Conservation (phyloP, 176 grass and related monocot genomes). For the Pontederia crassipes region DNA sequence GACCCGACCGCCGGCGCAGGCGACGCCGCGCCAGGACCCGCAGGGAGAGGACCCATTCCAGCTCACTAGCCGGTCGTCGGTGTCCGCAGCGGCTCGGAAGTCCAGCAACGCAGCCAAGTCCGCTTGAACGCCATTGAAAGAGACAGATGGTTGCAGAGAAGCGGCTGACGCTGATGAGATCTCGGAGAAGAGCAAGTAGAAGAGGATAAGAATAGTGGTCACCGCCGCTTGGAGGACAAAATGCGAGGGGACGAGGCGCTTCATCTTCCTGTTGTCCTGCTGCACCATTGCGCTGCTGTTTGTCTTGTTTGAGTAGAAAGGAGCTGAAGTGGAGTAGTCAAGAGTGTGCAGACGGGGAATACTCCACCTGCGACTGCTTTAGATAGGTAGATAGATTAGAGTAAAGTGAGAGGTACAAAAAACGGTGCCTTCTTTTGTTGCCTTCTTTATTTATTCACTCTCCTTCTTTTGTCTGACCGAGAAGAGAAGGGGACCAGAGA, state of each 20-base stretch:
- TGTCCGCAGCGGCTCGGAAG: conserved; percentile 50
- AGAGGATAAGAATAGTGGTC: neutral
- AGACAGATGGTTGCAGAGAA: neutral
- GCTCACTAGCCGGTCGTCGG: conserved; percentile 23
- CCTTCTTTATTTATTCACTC: neutral
- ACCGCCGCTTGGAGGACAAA: neutral
- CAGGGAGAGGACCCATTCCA: conserved; percentile 67
- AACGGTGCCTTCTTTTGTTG: neutral
- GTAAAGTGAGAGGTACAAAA: neutral
- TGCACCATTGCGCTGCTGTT: no score
- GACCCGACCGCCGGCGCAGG: conserved; percentile 54
- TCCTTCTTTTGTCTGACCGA: neutral
- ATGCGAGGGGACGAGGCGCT: neutral
- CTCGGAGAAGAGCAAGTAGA: neutral
- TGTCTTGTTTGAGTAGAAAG: no score
- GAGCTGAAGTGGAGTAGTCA: neutral
- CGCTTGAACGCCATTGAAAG: conserved; percentile 36
- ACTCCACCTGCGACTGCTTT: neutral
- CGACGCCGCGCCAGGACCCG: conserved; percentile 58
- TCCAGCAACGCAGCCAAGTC: conserved; percentile 46
- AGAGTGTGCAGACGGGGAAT: no score
- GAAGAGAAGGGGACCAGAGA: neutral
- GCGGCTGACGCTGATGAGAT: neutral
- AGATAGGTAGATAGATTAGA: neutral
- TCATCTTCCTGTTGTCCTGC: neutral